Conservation (phyloP, 768 basidiomycete species). For the Lactarius pseudohatsudake region DNA sequence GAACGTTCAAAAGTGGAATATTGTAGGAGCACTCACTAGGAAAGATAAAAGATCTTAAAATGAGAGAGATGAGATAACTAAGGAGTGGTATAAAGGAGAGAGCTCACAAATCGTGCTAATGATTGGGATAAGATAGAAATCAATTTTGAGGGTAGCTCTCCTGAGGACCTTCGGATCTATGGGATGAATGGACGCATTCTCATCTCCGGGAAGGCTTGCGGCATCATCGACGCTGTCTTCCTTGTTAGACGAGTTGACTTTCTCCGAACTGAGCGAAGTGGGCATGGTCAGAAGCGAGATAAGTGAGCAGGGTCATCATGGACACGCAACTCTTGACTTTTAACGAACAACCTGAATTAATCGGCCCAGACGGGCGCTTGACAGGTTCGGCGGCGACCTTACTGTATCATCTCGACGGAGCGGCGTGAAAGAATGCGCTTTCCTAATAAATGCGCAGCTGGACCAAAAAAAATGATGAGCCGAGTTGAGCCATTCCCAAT, state of each 20-base stretch:
- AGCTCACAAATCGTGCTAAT: conserved; percentile 6
- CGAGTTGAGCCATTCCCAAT: too few species aligned
- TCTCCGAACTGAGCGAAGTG: not conserved
- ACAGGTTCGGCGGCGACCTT: too few species aligned
- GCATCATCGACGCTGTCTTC: not conserved
- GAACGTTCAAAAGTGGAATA: not conserved
- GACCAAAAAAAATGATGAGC: too few species aligned
- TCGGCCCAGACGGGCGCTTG: too few species aligned
- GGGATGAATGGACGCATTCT: conserved; percentile 13
- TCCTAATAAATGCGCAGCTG: too few species aligned
- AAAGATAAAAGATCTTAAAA: conserved; percentile 20
- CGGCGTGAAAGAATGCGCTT: too few species aligned
- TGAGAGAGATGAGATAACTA: not conserved
- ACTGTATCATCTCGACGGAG: too few species aligned
- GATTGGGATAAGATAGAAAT: conserved; percentile 13
- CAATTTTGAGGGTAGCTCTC: conserved; percentile 15
- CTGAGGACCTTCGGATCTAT: conserved; percentile 3
- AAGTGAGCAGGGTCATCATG: not conserved
- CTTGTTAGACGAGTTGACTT: not conserved
- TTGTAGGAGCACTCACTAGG: not conserved
- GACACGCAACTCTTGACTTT: not conserved
- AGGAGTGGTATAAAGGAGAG: not conserved
- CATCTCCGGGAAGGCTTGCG: not conserved
- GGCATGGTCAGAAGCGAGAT: not conserved
- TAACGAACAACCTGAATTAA: not conserved